Evolutionary conservation across 768 basidiomycete genomes (phyloP).

Genomic region (Pisolithus albus): DNA sequence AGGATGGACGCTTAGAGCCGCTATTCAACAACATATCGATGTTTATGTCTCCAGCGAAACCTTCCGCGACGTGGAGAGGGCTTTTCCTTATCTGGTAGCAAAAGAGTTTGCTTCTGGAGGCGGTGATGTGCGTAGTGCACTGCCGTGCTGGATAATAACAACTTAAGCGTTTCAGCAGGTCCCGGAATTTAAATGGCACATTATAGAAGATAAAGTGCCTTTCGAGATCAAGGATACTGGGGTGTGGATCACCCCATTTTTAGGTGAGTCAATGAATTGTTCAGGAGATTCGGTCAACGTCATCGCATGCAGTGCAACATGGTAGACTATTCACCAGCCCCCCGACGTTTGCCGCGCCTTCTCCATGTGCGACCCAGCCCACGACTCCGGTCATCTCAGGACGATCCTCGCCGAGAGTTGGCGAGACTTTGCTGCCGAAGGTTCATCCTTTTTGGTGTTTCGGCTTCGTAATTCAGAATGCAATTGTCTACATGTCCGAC

Average conservation of each 20-base stretch:
- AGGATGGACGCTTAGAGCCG: conserved; percentile 68
- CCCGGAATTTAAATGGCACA: conserved; percentile 77
- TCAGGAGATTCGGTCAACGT: neutral
- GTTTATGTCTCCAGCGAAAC: conserved; percentile 65
- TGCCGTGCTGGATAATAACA: neutral
- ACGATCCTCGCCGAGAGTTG: conserved; percentile 22
- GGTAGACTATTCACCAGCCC: conserved; percentile 55
- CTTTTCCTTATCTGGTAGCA: conserved; percentile 78
- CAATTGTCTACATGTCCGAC: conserved; percentile 76
- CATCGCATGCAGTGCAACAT: conserved; percentile 51
- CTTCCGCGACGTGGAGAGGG: conserved; percentile 54
- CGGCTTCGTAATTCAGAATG: conserved; percentile 62
- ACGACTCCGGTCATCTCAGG: conserved; percentile 28
- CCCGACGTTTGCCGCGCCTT: conserved; percentile 32
- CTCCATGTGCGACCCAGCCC: conserved; percentile 33
- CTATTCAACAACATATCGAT: conserved; percentile 68
- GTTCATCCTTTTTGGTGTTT: conserved; percentile 59
- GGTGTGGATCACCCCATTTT: conserved; percentile 57
- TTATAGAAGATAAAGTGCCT: conserved; percentile 60
- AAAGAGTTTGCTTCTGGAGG: conserved; percentile 75
- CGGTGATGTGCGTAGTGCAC: conserved; percentile 55
- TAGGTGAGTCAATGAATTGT: conserved; percentile 33
- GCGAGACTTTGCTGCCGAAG: conserved; percentile 1
- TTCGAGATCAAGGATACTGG: conserved; percentile 65
- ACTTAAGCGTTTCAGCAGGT: conserved; percentile 39